phyloP scores from a whole-genome alignment of 1,284 basidiomycete genomes.

The Ceratobasidium sp. region DNA sequence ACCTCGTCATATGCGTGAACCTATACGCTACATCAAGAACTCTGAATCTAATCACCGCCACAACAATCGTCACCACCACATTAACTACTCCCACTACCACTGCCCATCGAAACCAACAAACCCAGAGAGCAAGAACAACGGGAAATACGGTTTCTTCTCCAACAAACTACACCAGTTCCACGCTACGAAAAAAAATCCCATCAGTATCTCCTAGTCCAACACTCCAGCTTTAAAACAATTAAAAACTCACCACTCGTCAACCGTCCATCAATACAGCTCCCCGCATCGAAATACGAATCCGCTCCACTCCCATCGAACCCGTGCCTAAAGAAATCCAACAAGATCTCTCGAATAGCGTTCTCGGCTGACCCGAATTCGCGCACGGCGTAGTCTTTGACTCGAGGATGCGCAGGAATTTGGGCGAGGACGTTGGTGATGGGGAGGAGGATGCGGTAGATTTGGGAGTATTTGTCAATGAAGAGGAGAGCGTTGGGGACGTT shows the following conservation, averaged over 20 bases:
- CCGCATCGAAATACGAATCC: conserved; percentile 66
- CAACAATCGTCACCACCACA: no score
- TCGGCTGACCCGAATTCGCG: conserved; percentile 82
- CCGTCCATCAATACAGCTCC: conserved; percentile 67
- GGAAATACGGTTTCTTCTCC: conserved; percentile 87
- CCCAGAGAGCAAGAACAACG: conserved; percentile 79
- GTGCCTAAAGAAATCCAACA: conserved; percentile 85
- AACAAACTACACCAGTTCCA: conserved; percentile 88
- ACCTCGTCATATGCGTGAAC: no score
- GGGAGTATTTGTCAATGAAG: conserved; percentile 89
- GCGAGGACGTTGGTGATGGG: conserved; percentile 83
- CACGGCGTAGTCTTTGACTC: conserved; percentile 76
- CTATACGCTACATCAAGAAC: no score
- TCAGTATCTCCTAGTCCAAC: no score
- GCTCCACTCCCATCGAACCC: conserved; percentile 53
- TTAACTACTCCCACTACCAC: conserved; percentile 63
- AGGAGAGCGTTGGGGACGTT: conserved; percentile 88
- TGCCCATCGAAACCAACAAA: conserved; percentile 87
- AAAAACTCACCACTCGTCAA: conserved; percentile 46
- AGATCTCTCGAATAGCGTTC: conserved; percentile 73
- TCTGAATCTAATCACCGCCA: no score
- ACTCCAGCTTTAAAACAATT: conserved; percentile 57
- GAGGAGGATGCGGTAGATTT: conserved; percentile 86
- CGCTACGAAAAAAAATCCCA: conserved; percentile 62
- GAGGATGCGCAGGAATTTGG: conserved; percentile 73